These are phyloP conservation scores for Leishmania turanica DNA, from an alignment of 208 protist species.

Conservation along the genomic window DNA sequence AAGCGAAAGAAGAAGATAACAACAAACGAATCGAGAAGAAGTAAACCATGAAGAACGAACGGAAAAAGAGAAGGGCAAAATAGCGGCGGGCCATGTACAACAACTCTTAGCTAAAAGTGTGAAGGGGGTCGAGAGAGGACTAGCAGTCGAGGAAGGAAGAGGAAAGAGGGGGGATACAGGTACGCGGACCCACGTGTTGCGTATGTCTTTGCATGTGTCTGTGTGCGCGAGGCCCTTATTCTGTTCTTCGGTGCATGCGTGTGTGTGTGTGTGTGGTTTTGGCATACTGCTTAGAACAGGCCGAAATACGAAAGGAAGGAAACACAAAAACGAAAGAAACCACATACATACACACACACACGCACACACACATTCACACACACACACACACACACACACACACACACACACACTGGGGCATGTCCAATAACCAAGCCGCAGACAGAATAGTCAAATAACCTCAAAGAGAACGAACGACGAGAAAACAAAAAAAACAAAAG, in stretches of 20 bases:
- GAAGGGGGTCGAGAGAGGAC: background rate
- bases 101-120: background rate
- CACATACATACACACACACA: background rate
- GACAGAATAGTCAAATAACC: background rate
- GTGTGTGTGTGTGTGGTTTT: background rate
- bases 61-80: background rate
- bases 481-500: background rate
- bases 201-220: background rate
- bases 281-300: background rate
- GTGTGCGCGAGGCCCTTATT: background rate
- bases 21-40: slow-evolving; percentile 7
- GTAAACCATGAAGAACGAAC: slow-evolving; percentile 1
- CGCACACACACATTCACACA: background rate
- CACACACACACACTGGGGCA: background rate
- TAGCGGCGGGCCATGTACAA: background rate
- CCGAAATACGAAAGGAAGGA: background rate
- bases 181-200: background rate
- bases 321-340: background rate
- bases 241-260: background rate
- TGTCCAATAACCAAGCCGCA: background rate
- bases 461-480: background rate
- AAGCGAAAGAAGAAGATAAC: background rate
- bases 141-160: background rate
- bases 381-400: background rate
- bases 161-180: background rate